Evolutionary conservation across 257 asterid species (phyloP).

Genomic region (Ajuga chamaepitys): DNA sequence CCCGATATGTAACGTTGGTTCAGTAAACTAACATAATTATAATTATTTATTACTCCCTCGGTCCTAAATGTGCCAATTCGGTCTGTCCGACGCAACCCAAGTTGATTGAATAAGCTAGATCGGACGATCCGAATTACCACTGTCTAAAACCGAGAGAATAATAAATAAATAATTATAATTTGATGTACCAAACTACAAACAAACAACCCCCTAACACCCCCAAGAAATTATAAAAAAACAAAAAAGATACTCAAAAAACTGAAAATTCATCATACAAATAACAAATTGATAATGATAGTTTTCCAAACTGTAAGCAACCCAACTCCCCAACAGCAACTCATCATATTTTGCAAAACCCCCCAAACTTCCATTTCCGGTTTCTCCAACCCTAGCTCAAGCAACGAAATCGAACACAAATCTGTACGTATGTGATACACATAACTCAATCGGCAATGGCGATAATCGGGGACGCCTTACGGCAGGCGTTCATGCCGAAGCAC

Average conservation of each 20-base stretch:
- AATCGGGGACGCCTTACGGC: conserved; percentile 80
- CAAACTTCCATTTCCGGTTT: conserved; percentile 1
- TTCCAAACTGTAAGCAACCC: conserved; percentile 10
- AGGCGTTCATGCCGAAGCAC: conserved; percentile 94
- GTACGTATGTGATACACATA: conserved; percentile 13
- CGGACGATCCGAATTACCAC: no score
- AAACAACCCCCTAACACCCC: no score
- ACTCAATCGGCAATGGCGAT: conserved; percentile 31
- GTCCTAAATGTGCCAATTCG: no score
- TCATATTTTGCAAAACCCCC: conserved; percentile 11
- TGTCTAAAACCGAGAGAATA: no score
- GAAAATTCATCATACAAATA: not conserved
- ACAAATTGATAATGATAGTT: conserved; percentile 3
- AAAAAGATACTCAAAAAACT: not conserved
- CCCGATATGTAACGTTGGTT: no score
- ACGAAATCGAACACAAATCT: not conserved
- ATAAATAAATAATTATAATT: no score
- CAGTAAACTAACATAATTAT: no score
- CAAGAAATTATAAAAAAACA: not conserved
- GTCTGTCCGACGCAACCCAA: no score
- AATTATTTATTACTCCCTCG: no score
- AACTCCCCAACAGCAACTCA: conserved; percentile 14
- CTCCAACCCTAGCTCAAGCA: conserved; percentile 17
- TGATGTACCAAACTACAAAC: no score
- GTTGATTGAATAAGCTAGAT: no score